Base-by-base conservation (phyloP, 768 basidiomycete species). In the Macrocybe gigantea region DNA sequence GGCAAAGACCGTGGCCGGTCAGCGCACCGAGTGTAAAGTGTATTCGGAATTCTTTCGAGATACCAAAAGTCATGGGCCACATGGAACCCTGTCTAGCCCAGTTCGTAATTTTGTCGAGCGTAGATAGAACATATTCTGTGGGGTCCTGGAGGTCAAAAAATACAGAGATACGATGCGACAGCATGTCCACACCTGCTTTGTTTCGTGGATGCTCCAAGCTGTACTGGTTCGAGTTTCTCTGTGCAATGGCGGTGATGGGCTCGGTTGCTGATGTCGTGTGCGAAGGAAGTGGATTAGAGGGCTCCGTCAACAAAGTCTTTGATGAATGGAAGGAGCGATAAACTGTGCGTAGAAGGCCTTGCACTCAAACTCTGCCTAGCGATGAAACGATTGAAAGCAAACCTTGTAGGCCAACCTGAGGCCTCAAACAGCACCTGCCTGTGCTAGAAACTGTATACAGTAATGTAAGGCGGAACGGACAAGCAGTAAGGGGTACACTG, bases 1-100 rank as follows among this genome's bases (percentile, higher is more conserved):
- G 44, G 11, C 38, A 43, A 12, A 37, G 52, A 32, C 49, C 47
- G 49, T 33, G 32, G 37, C 7, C 38, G 12, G 50, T 49, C 15
- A 54, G 39, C 15, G 13, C 41, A 12, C 15, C 29, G 15, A 33
- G 33, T 13, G 22, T 22, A 31, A 48, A 44, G 9, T 32, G 50
- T 37, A 44, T 37, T 29, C 48, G 37, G 31, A 41, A 46, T 43
- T 13, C 15, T n/a, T 38, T 22, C 22, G 47, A 54, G 65, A 44
- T 47, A 73, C 87, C 92, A 65, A 89, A 94, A 43, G 94, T 97
- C 94, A 98, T 97, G 7, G 96, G 96, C 96, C 96, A 98, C 83
- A 97, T 95, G 36, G 93, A 95, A 49, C 95, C 86, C 70, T 98
- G 95, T 46, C 94, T 74, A 7, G 87, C 95, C 96, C 96, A 98